Evolutionary conservation across 2,329 filamentous ascomycete genomes (phyloP), one percentile per base, ranked within the genome.

Genomic region (Pseudogymnoascus sp.): DNA sequence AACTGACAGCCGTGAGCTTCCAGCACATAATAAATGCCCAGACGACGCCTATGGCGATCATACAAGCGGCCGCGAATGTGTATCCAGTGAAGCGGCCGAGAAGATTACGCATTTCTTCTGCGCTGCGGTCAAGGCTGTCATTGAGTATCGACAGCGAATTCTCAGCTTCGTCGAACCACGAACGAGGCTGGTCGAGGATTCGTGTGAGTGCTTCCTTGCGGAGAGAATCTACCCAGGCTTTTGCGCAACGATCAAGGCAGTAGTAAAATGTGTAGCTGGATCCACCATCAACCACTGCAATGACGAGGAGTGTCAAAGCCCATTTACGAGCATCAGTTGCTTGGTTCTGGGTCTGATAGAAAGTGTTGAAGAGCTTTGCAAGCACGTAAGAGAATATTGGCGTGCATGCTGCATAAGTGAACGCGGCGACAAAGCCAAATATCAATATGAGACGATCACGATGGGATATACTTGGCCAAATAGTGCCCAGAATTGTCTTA

Each of bases 31-130:
- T 72, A 13, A 95, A 73, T 3, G 90, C 86, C 92, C 92, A 97
- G 1, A 82, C 69, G 5, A 94, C 69, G 0, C 90, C 86, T n/a
- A 88, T 81, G 0, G 76, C 62, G 15, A 90, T 80, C 81, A 96
- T 92, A 60, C 84, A 74, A 0, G 79, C 71, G 3, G 89, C 86
- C 8, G 88, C 83, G 12, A 92, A 79, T 0, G 88, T 74, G 61
- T 89, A 84, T 1, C 89, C 88, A 0, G 87, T 80, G 69, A 96
- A 96, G 1, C 89, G 84, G 1, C 90, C 89, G 0, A 96, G 80
- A 0, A 97, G 77, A 67, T 90, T 92, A 7, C 90, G 84, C 84
- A 94, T 92, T 71, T 96, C 91, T 71, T 97, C 92, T 0, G 88
- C 89, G 68, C 91, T 90, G 13, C 88, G 83, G 69, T 96, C 91